Evolutionary conservation across 129 eudicot species (phyloP).

Genomic region (Heracleum sosnowskyi): DNA sequence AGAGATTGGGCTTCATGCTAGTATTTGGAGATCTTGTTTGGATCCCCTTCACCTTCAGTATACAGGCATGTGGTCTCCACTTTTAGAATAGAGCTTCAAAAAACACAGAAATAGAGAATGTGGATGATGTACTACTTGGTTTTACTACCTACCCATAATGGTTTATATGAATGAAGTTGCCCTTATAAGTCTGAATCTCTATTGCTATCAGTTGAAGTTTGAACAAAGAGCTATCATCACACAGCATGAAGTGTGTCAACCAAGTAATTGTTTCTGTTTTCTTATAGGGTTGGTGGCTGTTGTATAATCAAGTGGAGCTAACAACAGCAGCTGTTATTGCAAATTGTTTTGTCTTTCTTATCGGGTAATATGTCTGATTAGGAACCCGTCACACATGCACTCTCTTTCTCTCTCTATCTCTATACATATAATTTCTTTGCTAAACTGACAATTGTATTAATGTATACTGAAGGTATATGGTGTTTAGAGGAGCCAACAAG

Average conservation of each 20-base stretch:
- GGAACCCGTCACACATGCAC: background rate
- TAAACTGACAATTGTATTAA: conserved; percentile 11
- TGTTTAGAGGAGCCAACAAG: conserved; percentile 95
- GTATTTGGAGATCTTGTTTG: conserved; percentile 97
- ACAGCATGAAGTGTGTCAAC: background rate
- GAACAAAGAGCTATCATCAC: background rate
- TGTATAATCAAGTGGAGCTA: conserved; percentile 64
- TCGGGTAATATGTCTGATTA: conserved; percentile 48
- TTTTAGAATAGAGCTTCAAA: background rate
- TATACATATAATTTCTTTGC: background rate
- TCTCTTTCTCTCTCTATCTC: background rate
- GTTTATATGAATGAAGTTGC: background rate
- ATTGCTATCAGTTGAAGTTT: background rate
- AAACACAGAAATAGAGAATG: background rate
- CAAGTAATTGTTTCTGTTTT: background rate
- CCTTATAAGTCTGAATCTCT: background rate
- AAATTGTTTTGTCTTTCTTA: conserved; percentile 62
- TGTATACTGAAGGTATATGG: conserved; percentile 46
- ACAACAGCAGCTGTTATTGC: conserved; percentile 71
- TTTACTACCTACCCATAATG: background rate
- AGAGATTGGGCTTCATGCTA: conserved; percentile 95
- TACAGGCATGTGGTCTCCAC: conserved; percentile 53
- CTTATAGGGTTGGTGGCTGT: conserved; percentile 93
- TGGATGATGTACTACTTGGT: background rate
- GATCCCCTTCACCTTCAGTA: conserved; percentile 97